phyloP scores from a whole-genome alignment of 2,329 filamentous ascomycete genomes.

The Ambrosiella cleistominuta region DNA sequence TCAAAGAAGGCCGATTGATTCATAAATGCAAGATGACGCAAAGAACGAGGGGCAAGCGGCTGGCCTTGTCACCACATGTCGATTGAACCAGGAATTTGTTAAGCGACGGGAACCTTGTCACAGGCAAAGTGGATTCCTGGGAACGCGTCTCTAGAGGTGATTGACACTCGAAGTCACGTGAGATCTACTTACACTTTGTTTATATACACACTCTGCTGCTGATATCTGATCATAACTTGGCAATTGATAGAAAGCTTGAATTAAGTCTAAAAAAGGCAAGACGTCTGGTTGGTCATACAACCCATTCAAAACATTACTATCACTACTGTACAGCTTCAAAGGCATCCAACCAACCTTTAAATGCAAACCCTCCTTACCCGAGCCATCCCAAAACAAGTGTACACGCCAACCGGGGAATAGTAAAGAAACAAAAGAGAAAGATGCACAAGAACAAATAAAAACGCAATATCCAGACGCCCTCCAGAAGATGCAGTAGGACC shows the following conservation, averaged over 20 bases:
- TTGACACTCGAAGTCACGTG: neutral
- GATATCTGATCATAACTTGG: too few relatives aligned
- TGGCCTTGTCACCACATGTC: neutral
- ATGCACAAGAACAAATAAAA: constrained; percentile 6
- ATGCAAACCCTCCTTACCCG: neutral
- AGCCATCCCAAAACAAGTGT: neutral
- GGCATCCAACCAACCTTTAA: neutral
- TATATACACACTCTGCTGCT: too few relatives aligned
- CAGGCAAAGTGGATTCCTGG: constrained; percentile 10
- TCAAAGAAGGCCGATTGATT: neutral
- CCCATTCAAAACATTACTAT: too few relatives aligned
- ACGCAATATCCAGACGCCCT: constrained; percentile 12
- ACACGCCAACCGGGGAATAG: constrained; percentile 2
- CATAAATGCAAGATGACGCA: too few relatives aligned
- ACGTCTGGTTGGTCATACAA: too few relatives aligned
- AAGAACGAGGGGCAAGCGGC: too few relatives aligned
- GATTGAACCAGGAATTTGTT: neutral
- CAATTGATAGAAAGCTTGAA: too few relatives aligned
- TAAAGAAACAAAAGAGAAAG: constrained; percentile 8
- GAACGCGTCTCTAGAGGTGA: constrained; percentile 2
- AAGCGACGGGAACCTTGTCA: neutral
- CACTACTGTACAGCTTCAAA: neutral
- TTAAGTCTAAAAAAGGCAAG: too few relatives aligned
- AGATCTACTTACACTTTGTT: neutral
- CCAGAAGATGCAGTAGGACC: constrained; percentile 11